These are phyloP conservation scores for Theobroma cacao DNA, from an alignment of 345 rosid genomes.

Conservation along the genomic window DNA sequence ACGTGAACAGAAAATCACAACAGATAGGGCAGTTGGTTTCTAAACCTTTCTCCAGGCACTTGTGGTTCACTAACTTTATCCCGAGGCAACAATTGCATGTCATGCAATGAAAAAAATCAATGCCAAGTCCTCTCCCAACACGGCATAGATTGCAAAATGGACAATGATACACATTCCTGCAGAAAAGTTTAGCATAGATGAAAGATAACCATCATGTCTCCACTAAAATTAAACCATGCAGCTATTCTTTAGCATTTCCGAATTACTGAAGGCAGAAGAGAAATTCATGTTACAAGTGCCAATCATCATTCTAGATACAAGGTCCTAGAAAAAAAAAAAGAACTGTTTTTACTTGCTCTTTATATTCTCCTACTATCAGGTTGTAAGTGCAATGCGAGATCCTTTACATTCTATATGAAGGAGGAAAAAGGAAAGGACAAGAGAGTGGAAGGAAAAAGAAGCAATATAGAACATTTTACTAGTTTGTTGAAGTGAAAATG, in stretches of 20 bases:
- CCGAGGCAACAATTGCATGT: conserved; percentile 90
- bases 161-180: conserved; percentile 82
- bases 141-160: conserved; percentile 95
- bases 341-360: background rate
- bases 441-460: background rate
- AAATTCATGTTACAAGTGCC: background rate
- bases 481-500: background rate
- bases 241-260: background rate
- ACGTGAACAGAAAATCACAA: conserved; percentile 83
- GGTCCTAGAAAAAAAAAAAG: background rate
- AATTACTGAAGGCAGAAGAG: background rate
- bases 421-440: background rate
- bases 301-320: background rate
- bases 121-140: conserved; percentile 82
- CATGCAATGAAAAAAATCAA: conserved; percentile 94
- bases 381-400: background rate
- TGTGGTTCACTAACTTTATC: conserved; percentile 67
- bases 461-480: background rate
- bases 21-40: conserved; percentile 92
- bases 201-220: background rate
- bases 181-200: background rate
- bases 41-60: conserved; percentile 83
- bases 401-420: background rate
- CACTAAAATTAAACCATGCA: background rate
- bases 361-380: background rate